These are phyloP conservation scores for Cordyceps cateniannulata DNA, from an alignment of 2,329 filamentous ascomycete genomes.

Conservation along the genomic window DNA sequence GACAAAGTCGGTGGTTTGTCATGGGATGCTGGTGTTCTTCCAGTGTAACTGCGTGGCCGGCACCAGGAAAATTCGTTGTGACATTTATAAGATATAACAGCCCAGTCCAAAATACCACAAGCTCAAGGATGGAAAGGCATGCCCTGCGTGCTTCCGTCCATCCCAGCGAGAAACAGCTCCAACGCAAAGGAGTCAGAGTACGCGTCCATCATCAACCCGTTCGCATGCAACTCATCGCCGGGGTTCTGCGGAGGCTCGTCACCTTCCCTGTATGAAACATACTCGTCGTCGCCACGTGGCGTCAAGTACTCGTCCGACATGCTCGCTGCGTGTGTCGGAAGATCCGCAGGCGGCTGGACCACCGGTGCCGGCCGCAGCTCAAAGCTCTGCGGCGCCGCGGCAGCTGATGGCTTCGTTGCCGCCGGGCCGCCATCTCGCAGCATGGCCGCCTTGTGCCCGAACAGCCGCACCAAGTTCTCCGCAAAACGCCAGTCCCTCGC, in stretches of 20 bases:
- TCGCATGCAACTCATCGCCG: neutral
- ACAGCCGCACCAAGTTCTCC: constrained; percentile 24
- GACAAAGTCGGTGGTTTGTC: too few species aligned
- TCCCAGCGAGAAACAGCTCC: constrained; percentile 26
- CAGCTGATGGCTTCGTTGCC: neutral
- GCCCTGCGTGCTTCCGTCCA: constrained; percentile 14
- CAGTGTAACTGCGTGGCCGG: too few species aligned
- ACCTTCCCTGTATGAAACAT: neutral
- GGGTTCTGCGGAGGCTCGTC: neutral
- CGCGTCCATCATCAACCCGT: constrained; percentile 16
- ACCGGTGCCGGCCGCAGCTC: neutral
- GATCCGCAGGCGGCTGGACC: neutral
- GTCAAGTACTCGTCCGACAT: too few species aligned
- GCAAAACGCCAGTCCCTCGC: constrained; percentile 27
- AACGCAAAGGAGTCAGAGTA: constrained; percentile 25
- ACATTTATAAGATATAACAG: neutral
- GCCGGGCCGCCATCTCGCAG: neutral
- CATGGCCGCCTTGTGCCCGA: constrained; percentile 17
- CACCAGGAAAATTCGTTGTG: too few species aligned
- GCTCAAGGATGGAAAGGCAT: neutral
- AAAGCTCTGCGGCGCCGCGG: neutral
- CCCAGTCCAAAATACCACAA: neutral
- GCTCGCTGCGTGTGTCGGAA: neutral
- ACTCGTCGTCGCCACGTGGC: neutral
- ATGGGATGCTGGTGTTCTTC: too few species aligned